Evolutionary conservation across 768 basidiomycete genomes (phyloP).

Genomic region (Trametes sanguinea): DNA sequence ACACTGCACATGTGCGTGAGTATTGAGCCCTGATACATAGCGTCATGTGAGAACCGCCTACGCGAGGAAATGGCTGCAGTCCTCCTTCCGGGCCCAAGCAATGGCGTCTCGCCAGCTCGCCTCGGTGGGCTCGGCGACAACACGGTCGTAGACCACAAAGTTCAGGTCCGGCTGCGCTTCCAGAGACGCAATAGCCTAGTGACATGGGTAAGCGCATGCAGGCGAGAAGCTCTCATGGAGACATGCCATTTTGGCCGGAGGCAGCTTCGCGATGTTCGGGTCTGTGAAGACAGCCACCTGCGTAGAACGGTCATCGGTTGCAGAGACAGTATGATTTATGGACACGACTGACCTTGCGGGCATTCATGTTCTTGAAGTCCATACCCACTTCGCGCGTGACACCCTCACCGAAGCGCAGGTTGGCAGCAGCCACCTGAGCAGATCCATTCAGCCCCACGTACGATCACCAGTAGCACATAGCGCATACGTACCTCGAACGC

Average conservation of each 20-base stretch:
- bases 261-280: slow-evolving; percentile 76
- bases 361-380: slow-evolving; percentile 93
- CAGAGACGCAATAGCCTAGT: slow-evolving; percentile 76
- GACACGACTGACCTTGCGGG: slow-evolving; percentile 63
- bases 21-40: slow-evolving; percentile 1
- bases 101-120: slow-evolving; percentile 88
- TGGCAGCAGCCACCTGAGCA: slow-evolving; percentile 77
- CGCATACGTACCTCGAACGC: slow-evolving; percentile 71
- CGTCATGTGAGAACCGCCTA: slow-evolving; percentile 39
- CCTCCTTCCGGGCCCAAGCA: slow-evolving; percentile 78
- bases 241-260: slow-evolving; percentile 75
- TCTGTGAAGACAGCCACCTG: slow-evolving; percentile 96
- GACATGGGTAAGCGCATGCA: background rate
- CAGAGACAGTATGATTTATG: background rate
- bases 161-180: slow-evolving; percentile 73
- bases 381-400: slow-evolving; percentile 90
- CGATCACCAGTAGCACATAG: background rate
- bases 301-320: background rate
- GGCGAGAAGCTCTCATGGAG: background rate
- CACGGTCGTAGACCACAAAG: slow-evolving; percentile 80
- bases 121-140: slow-evolving; percentile 91
- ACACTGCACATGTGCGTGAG: slow-evolving; percentile 49
- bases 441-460: background rate
- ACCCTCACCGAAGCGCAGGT: slow-evolving; percentile 87
- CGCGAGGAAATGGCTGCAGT: slow-evolving; percentile 95